These are phyloP conservation scores for Trichoderma simmonsii DNA, from an alignment of 2,329 filamentous ascomycete genomes.

Conservation along the genomic window DNA sequence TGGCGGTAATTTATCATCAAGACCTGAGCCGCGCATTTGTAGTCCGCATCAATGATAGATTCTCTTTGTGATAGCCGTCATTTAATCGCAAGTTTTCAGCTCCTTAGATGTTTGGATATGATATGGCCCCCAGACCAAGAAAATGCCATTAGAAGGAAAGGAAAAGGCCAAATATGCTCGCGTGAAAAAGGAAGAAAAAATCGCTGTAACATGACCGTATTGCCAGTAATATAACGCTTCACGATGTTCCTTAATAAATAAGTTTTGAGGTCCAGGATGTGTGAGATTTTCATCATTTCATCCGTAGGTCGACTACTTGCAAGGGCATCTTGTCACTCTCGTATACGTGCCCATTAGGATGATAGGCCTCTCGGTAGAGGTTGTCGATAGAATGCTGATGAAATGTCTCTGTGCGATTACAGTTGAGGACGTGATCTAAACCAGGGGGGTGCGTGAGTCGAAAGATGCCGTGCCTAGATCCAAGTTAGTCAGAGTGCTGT, in stretches of 20 bases:
- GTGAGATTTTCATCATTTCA: slow-evolving; percentile 15
- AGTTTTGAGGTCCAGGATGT: neutral
- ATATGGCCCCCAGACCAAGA: neutral
- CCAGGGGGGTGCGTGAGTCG: slow-evolving; percentile 91
- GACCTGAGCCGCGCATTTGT: neutral
- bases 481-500: neutral
- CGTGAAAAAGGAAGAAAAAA: neutral
- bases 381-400: slow-evolving; percentile 68
- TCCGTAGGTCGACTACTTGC: slow-evolving; percentile 52
- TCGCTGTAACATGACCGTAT: neutral
- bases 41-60: neutral
- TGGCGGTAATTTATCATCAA: neutral
- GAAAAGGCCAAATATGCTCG: neutral
- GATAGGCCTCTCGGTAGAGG: slow-evolving; percentile 72
- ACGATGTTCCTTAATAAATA: neutral
- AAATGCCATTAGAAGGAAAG: neutral
- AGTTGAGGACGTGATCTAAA: slow-evolving; percentile 77
- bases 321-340: slow-evolving; percentile 64
- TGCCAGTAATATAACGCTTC: neutral
- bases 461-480: slow-evolving; percentile 80
- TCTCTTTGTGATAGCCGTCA: neutral
- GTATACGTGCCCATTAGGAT: slow-evolving; percentile 66
- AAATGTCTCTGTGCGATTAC: slow-evolving; percentile 75
- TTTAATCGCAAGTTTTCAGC: neutral
- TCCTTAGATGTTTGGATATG: neutral